These are phyloP conservation scores for Olyra latifolia DNA, from an alignment of 176 grass and related monocot species.

Conservation along the genomic window DNA sequence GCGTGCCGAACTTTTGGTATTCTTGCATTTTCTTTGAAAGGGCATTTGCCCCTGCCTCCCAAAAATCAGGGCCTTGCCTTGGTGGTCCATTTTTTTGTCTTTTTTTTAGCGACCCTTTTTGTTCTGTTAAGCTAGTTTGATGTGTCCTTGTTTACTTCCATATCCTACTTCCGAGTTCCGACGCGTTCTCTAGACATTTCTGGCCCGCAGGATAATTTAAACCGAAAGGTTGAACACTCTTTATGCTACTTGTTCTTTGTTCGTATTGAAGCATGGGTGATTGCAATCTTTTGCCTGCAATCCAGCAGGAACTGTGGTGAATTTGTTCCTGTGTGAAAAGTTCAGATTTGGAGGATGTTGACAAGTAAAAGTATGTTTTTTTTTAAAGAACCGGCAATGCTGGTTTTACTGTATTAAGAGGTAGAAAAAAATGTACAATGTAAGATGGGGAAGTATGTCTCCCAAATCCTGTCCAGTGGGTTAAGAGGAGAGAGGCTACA, in stretches of 20 bases:
- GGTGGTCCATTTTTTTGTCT: not conserved
- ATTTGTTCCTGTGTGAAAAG: not conserved
- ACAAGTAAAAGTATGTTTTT: not conserved
- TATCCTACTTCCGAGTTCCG: not conserved
- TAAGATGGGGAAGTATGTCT: too few relatives aligned
- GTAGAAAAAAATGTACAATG: too few relatives aligned
- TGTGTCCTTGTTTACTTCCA: not conserved
- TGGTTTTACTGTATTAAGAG: too few relatives aligned
- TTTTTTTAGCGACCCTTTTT: too few relatives aligned
- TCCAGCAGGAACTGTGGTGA: not conserved
- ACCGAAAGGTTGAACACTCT: not conserved
- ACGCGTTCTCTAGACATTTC: not conserved
- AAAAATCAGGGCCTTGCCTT: not conserved
- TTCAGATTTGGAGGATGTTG: constrained; percentile 1
- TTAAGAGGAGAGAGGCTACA: too few relatives aligned
- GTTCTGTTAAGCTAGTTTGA: not conserved
- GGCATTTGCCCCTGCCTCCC: not conserved
- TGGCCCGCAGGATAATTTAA: not conserved
- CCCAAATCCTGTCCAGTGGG: too few relatives aligned
- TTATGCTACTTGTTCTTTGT: not conserved
- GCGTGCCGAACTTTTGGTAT: not conserved
- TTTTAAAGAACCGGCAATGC: too few relatives aligned
- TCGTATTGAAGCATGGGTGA: not conserved
- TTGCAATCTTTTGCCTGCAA: not conserved
- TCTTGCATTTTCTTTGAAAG: not conserved